phyloP scores from a whole-genome alignment of 768 basidiomycete genomes.

The Tylopilus rubrobrunneus region DNA sequence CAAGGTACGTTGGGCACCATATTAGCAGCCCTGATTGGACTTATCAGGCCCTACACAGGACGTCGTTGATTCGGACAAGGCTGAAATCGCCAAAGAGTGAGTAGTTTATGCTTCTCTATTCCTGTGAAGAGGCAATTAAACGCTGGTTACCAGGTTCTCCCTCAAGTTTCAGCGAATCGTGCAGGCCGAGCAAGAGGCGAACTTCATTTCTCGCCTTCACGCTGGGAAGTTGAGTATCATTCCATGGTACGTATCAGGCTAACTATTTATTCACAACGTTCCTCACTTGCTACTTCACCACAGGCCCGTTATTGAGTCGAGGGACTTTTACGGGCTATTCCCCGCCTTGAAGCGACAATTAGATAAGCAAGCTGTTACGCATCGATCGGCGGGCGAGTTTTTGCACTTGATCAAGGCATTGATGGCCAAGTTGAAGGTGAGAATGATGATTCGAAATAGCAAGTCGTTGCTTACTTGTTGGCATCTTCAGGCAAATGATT shows the following conservation, averaged over 20 bases:
- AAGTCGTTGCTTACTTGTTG: not conserved
- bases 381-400: conserved; percentile 51
- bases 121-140: not conserved
- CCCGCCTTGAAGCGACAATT: conserved; percentile 42
- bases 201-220: conserved; percentile 61
- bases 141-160: conserved; percentile 38
- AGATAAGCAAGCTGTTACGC: conserved; percentile 47
- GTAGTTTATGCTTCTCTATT: conserved; percentile 4
- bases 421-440: conserved; percentile 65
- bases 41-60: conserved; percentile 37
- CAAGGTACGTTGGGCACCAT: conserved; percentile 36
- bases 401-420: conserved; percentile 55
- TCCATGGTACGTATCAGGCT: conserved; percentile 40
- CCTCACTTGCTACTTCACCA: too few species aligned
- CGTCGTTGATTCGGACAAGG: conserved; percentile 58
- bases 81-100: conserved; percentile 56
- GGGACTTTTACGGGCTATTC: conserved; percentile 55
- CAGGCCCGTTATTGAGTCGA: conserved; percentile 58
- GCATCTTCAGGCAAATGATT: conserved; percentile 47
- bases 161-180: conserved; percentile 62
- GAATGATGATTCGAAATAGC: not conserved
- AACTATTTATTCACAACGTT: not conserved
- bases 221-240: conserved; percentile 52
- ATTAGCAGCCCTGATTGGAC: not conserved
- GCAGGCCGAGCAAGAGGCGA: conserved; percentile 53